phyloP scores from a whole-genome alignment of 1,139 yeast genomes.

The Pichia sp. region DNA sequence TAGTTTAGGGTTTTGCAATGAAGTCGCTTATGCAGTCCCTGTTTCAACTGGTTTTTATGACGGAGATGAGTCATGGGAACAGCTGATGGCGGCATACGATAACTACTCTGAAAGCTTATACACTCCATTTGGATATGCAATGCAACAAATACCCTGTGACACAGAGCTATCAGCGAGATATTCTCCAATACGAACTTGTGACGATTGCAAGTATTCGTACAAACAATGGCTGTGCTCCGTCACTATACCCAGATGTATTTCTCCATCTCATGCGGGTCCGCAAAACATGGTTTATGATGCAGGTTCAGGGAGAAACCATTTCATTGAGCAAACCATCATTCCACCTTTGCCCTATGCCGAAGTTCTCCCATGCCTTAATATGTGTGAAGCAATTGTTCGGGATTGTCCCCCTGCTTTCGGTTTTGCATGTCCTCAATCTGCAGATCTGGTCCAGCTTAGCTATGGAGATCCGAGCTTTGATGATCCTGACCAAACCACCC shows the following conservation, averaged over 20 bases:
- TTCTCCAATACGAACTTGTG: slow-evolving; percentile 71
- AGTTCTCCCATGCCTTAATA: slow-evolving; percentile 77
- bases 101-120: slow-evolving; percentile 52
- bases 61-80: slow-evolving; percentile 27
- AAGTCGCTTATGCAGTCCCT: slow-evolving; percentile 88
- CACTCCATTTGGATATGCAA: slow-evolving; percentile 65
- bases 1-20: slow-evolving; percentile 69
- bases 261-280: slow-evolving; percentile 42
- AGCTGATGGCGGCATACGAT: slow-evolving; percentile 54
- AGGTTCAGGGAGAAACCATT: slow-evolving; percentile 57
- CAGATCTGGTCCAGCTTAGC: slow-evolving; percentile 40
- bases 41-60: slow-evolving; percentile 35
- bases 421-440: slow-evolving; percentile 62
- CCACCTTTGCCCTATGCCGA: slow-evolving; percentile 71
- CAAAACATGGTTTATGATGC: slow-evolving; percentile 43
- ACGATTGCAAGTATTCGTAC: slow-evolving; percentile 67
- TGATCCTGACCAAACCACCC: background rate
- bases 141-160: slow-evolving; percentile 77
- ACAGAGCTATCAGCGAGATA: slow-evolving; percentile 62
- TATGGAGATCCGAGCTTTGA: slow-evolving; percentile 34
- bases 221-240: slow-evolving; percentile 89
- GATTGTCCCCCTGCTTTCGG: slow-evolving; percentile 79
- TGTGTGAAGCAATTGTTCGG: slow-evolving; percentile 72
- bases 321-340: slow-evolving; percentile 49
- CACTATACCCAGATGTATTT: slow-evolving; percentile 80